phyloP scores from a whole-genome alignment of 2,329 filamentous ascomycete genomes.

The Colletotrichum graminicola region DNA sequence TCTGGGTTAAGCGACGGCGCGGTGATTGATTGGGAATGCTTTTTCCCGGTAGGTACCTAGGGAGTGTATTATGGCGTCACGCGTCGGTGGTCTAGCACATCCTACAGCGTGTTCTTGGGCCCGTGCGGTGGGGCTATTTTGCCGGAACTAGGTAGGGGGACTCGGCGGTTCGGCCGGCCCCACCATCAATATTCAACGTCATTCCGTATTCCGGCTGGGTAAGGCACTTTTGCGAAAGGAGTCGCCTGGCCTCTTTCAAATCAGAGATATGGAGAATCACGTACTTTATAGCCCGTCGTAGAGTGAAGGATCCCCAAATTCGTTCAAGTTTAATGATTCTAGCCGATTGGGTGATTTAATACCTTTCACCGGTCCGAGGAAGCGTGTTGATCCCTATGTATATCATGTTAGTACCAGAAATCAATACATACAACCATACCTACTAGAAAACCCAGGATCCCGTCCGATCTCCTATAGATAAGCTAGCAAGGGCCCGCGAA shows the following conservation, averaged over 20 bases:
- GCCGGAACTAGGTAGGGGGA: neutral
- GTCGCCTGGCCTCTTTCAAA: no score
- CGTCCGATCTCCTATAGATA: no score
- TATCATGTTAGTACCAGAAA: no score
- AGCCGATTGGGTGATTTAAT: no score
- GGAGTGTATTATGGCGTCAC: slow-evolving; percentile 27
- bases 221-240: neutral
- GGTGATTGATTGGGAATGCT: slow-evolving; percentile 3
- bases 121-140: slow-evolving; percentile 1
- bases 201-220: neutral
- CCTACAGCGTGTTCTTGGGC: slow-evolving; percentile 18
- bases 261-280: no score
- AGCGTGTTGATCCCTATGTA: neutral
- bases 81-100: slow-evolving; percentile 29
- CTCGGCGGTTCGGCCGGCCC: slow-evolving; percentile 11
- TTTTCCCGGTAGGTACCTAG: neutral
- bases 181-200: slow-evolving; percentile 10
- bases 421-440: no score
- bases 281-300: neutral
- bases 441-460: no score
- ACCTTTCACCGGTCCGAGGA: no score
- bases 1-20: slow-evolving; percentile 10
- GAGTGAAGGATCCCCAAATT: neutral
- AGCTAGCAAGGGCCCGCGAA: no score
- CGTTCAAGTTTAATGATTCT: neutral